These are phyloP conservation scores for Linum lewisii DNA, from an alignment of 345 rosid genomes.

Conservation along the genomic window DNA sequence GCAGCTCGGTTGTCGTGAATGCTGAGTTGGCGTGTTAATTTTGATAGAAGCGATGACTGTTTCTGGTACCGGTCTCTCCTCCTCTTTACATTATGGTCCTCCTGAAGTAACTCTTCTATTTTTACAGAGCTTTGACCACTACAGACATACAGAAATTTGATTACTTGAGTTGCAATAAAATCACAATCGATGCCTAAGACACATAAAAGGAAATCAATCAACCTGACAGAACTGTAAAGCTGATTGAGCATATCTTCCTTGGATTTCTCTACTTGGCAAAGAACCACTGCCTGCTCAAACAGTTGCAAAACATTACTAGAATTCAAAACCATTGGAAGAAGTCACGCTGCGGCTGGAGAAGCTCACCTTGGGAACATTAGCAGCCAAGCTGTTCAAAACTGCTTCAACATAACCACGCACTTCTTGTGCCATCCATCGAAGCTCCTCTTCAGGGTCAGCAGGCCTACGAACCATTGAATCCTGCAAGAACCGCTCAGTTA, in stretches of 20 bases:
- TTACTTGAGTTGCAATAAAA: not conserved
- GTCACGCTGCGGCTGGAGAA: not conserved
- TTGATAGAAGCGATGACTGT: conserved; percentile 77
- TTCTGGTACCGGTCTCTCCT: conserved; percentile 74
- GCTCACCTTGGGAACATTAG: conserved; percentile 91
- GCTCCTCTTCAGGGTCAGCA: conserved; percentile 96
- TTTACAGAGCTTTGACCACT: conserved; percentile 70
- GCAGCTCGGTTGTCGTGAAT: conserved; percentile 90
- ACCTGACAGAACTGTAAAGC: conserved; percentile 88
- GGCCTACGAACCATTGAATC: conserved; percentile 91
- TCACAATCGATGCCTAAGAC: not conserved
- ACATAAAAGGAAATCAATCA: conserved; percentile 1
- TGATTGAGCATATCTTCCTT: conserved; percentile 99
- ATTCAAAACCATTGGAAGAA: not conserved
- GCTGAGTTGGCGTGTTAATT: conserved; percentile 74
- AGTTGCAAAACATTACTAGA: not conserved
- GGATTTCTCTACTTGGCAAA: conserved; percentile 98
- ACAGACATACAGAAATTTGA: not conserved
- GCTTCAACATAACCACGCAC: conserved; percentile 99
- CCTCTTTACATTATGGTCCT: conserved; percentile 78
- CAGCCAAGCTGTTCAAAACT: conserved; percentile 97
- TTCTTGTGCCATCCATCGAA: conserved; percentile 99
- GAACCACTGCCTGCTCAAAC: conserved; percentile 81
- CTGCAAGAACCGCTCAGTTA: conserved; percentile 22
- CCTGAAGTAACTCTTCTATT: conserved; percentile 83